Percentiles rank a stretch among this genome's conserved stretches.
These are phyloP conservation scores for Wickerhamiella alocasiicola DNA, from an alignment of 805 yeast genomes.

Conservation along the genomic window DNA sequence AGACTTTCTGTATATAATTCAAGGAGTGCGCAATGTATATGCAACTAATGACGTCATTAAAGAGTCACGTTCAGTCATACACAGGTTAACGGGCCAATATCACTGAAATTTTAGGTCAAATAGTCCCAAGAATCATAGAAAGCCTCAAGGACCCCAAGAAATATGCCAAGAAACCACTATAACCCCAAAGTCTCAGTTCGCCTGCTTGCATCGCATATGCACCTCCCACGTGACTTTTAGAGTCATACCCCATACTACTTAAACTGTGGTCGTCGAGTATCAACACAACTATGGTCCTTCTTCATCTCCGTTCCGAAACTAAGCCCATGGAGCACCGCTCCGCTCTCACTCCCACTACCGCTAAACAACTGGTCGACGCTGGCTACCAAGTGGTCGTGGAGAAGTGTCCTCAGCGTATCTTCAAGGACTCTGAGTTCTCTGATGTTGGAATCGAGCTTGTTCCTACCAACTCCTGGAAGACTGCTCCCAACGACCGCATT, in stretches of 20 bases:
- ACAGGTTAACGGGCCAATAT: too few species aligned
- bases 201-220: too few species aligned
- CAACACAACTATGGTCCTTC: constrained; percentile 25
- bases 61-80: too few species aligned
- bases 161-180: too few species aligned
- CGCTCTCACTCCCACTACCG: constrained; percentile 85
- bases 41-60: too few species aligned
- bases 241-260: not conserved
- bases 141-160: too few species aligned
- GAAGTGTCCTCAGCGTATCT: constrained; percentile 72
- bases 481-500: constrained; percentile 81
- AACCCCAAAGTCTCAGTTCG: too few species aligned
- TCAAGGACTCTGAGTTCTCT: constrained; percentile 61
- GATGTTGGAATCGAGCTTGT: constrained; percentile 75
- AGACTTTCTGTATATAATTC: too few species aligned
- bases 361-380: constrained; percentile 57
- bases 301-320: constrained; percentile 92
- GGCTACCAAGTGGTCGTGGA: constrained; percentile 85
- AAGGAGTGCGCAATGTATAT: too few species aligned
- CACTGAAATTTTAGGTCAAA: too few species aligned
- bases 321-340: constrained; percentile 97
- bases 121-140: too few species aligned
- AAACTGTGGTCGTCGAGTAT: not conserved
- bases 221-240: constrained; percentile 4
- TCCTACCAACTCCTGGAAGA: constrained; percentile 85